Base-by-base conservation (phyloP, 1,284 basidiomycete genomes). In the Coniophora puteana region DNA sequence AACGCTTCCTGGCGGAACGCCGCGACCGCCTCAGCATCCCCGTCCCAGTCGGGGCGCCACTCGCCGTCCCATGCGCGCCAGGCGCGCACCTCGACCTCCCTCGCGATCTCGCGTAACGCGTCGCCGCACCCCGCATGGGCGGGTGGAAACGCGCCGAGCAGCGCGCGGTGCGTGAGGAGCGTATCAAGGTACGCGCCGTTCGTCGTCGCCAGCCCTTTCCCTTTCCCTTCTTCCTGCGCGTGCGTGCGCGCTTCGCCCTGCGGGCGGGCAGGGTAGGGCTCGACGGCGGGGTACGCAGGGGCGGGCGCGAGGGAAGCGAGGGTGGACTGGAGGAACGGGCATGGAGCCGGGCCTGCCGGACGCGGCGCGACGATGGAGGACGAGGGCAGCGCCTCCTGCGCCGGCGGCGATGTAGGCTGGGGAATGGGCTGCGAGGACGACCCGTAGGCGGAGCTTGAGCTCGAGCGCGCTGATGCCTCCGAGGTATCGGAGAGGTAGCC, bases 121-220 rank as follows among this genome's bases (percentile, higher is more conserved):
- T 68, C 62, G 34, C 80, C 74, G 63, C 84, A 87, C 21, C 72
- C 69, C 43, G 50, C 60, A 63, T 87, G 83, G 7, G 66, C 78
- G 37, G 65, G 63, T 21, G 83, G 84, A 52, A 66, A 78, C 8
- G 78, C 72, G 47, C 61, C 65, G 46, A 81, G 67, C 28, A 81
- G 73, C 56, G 81, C 76, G 54, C 84, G 81, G 62, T 87, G 84
- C 2, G 77, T 78, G 61, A 85, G 83, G 50, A 87, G 79, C 38
- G 74, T 68, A 52, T 87, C 84, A 60, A 87, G 73, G 55, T 85
- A 87, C 45, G 74, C 82, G 50, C 82, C 83, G 63, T 71, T 70
- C 40, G 80, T 81, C 40, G 80, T 84, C 51, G 17, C n/a, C 63
- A 58, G 55, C 68, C 77, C 29, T 51, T 59, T 46, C n/a, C n/a